Base-by-base conservation (phyloP, 1,139 yeast genomes). In the Magnusiomyces paraingens region DNA sequence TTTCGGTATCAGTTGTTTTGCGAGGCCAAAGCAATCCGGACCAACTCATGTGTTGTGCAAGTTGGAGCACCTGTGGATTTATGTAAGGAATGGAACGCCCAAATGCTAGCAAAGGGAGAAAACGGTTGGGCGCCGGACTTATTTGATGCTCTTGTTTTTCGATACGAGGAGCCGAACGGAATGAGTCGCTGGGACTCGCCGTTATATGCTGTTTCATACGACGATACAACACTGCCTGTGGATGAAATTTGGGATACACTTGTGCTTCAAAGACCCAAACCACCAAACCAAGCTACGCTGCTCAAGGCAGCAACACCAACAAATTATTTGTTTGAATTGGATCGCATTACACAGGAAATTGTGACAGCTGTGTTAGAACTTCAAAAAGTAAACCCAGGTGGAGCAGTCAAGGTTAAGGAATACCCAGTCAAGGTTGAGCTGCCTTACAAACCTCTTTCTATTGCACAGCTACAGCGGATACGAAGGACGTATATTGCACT, bases 171-270 rank as follows among this genome's bases (percentile, higher is more conserved):
- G 67, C 99, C 99, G 0, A 86, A 88, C 64, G 83, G 83, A 20
- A 80, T 81, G 65, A 81, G 85, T 41, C 74, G 97, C 57, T 93
- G 99, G 99, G 99, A 93, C 66, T 82, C 95, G 3, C 99, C 99
- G 1, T 71, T 91, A 58, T 85, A 89, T 66, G 81, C 88, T 0
- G 69, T 88, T 1, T 78, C 82, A 46, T 83, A 80, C 48, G 83
- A 83, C 56, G 65, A 66, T 49, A 73, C 71, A n/a, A 35, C 41
- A 17, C 63, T 86, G 14, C 89, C 91, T 0, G 69, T 81, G 12
- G 84, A 84, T 3, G 86, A 81, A 21, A 77, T 90, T 2, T 87
- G 94, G 91, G 80, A 81, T 54, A 79, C 84, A 0, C 67, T 88
- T 20, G 85, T 84, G 20, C 73, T 83, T 55, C 75, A 77, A 53